A percentile compares a stretch with the other conserved stretches of the same genome.
Evolutionary conservation across 768 basidiomycete species (phyloP).

Genomic region (Amanita muscaria): DNA sequence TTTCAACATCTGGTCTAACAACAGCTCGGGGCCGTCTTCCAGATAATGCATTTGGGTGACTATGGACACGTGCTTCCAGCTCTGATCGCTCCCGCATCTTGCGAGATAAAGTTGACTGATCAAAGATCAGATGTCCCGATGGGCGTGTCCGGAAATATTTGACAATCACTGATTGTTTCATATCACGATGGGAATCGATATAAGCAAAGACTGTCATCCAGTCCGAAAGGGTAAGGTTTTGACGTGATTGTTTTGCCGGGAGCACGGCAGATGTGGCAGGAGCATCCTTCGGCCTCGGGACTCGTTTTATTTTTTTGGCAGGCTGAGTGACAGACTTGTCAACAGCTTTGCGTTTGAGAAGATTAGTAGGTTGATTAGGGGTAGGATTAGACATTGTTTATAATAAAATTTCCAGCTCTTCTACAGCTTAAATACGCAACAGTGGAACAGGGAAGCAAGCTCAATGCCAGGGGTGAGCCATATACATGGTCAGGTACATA

Average conservation of each 20-base stretch:
- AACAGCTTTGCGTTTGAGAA: slow-evolving; percentile 2
- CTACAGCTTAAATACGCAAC: slow-evolving; percentile 1
- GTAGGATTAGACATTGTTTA: not conserved
- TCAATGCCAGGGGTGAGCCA: not conserved
- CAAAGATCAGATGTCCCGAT: not conserved
- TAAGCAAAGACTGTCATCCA: slow-evolving; percentile 18
- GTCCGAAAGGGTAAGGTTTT: slow-evolving; percentile 17
- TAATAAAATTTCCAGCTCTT: not conserved
- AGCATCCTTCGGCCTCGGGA: slow-evolving; percentile 8
- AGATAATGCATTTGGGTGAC: slow-evolving; percentile 19
- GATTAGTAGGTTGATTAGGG: slow-evolving; percentile 1
- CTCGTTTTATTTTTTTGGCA: slow-evolving; percentile 1
- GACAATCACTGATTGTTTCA: slow-evolving; percentile 15
- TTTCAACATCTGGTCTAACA: slow-evolving; percentile 15
- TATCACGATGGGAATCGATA: slow-evolving; percentile 13
- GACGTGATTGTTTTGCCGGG: not conserved
- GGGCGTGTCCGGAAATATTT: not conserved
- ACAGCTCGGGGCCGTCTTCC: slow-evolving; percentile 22
- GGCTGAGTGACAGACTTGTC: slow-evolving; percentile 1
- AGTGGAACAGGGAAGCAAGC: slow-evolving; percentile 1
- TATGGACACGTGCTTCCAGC: not conserved
- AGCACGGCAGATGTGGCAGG: slow-evolving; percentile 11
- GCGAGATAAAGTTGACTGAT: not conserved
- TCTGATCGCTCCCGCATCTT: not conserved
- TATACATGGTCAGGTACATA: slow-evolving; percentile 1